A percentile compares a stretch with the other conserved stretches of the same genome.
Conservation (phyloP, 768 basidiomycete genomes). For the Russula earlei region DNA sequence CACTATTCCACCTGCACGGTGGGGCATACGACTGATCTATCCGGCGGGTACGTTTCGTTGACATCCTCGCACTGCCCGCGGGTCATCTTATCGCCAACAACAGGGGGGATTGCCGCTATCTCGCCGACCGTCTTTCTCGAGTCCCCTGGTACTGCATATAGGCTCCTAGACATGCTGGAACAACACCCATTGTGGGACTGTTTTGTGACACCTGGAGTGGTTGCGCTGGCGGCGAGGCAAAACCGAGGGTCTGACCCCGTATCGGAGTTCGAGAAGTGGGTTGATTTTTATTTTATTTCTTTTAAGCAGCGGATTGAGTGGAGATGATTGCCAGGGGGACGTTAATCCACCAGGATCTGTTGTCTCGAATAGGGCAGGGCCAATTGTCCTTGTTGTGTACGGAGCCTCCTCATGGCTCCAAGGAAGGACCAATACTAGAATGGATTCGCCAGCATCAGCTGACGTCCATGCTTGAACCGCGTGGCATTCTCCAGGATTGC, state of each 20-base stretch:
- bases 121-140: conserved; percentile 50
- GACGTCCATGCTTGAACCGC: conserved; percentile 23
- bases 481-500: conserved; percentile 37
- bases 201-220: conserved; percentile 54
- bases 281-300: not conserved
- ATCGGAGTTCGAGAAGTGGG: conserved; percentile 18
- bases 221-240: conserved; percentile 45
- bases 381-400: conserved; percentile 39
- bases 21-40: conserved; percentile 61
- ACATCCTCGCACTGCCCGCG: not conserved
- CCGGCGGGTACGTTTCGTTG: conserved; percentile 44
- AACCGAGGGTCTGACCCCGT: conserved; percentile 23
- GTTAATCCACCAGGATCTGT: conserved; percentile 24
- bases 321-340: conserved; percentile 18
- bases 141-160: conserved; percentile 39
- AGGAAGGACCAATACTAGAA: not conserved
- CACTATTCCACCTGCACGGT: conserved; percentile 38
- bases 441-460: conserved; percentile 13
- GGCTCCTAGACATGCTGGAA: conserved; percentile 41
- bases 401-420: conserved; percentile 34
- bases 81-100: not conserved
- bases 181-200: conserved; percentile 61
- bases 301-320: not conserved
- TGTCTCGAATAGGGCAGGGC: conserved; percentile 47
- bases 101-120: conserved; percentile 70